Conservation (phyloP, 1,139 yeast species). For the Wickerhamomyces sp. region DNA sequence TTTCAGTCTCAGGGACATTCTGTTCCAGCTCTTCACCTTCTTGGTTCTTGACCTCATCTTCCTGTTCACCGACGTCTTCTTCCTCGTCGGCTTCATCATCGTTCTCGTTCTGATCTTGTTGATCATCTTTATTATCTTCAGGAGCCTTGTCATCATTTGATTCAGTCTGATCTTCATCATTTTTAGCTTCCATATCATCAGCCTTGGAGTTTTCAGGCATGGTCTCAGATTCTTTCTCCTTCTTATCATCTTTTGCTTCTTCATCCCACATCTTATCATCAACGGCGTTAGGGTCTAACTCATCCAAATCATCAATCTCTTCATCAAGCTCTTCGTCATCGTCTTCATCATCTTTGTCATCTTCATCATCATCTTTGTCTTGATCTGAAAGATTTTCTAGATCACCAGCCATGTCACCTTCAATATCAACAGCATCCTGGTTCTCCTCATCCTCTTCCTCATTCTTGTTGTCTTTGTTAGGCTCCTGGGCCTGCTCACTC, state of each 20-base stretch:
- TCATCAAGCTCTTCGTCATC: slow-evolving; percentile 73
- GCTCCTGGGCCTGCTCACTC: slow-evolving; percentile 81
- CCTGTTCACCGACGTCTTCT: slow-evolving; percentile 58
- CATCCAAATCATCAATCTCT: slow-evolving; percentile 85
- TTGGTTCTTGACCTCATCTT: slow-evolving; percentile 69
- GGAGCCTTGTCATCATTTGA: slow-evolving; percentile 33
- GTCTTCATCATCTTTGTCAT: slow-evolving; percentile 43
- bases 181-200: slow-evolving; percentile 62
- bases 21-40: slow-evolving; percentile 69
- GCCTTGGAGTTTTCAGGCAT: slow-evolving; percentile 54
- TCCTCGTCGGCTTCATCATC: slow-evolving; percentile 47
- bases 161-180: slow-evolving; percentile 38
- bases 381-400: slow-evolving; percentile 75
- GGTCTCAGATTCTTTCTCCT: slow-evolving; percentile 69
- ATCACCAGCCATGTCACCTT: slow-evolving; percentile 96
- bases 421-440: slow-evolving; percentile 85
- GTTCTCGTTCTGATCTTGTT: slow-evolving; percentile 45
- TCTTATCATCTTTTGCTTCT: slow-evolving; percentile 68
- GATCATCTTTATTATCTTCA: slow-evolving; percentile 35
- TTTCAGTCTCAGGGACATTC: slow-evolving; percentile 74
- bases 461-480: slow-evolving; percentile 68
- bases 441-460: slow-evolving; percentile 49
- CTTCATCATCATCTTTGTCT: slow-evolving; percentile 55
- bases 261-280: slow-evolving; percentile 99
- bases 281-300: slow-evolving; percentile 88